Evolutionary conservation across 148 eudicot genomes (phyloP).

Genomic region (Rhododendron vialii): DNA sequence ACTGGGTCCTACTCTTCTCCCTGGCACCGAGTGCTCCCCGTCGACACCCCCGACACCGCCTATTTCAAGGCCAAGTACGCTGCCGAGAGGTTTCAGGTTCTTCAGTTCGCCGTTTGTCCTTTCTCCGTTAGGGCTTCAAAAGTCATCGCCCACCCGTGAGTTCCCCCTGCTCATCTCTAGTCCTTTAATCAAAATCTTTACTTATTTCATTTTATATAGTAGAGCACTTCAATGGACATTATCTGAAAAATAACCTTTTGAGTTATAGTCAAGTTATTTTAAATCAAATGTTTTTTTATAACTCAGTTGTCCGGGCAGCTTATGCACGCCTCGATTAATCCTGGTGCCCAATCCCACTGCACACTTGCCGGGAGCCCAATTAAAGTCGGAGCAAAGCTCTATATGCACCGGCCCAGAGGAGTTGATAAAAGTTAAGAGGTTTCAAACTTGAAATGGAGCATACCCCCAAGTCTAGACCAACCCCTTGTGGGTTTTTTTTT

Average conservation of each 20-base stretch:
- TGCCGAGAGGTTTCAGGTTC: conserved; percentile 66
- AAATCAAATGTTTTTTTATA: no score
- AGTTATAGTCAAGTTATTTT: no score
- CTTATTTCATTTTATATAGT: not conserved
- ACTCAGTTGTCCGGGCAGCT: no score
- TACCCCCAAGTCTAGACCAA: no score
- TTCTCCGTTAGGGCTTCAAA: conserved; percentile 55
- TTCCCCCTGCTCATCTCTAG: not conserved
- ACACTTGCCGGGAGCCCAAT: no score
- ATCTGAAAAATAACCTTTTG: no score
- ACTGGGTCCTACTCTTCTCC: conserved; percentile 74
- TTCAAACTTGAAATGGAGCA: no score
- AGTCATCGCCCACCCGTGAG: conserved; percentile 79
- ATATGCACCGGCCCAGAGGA: no score
- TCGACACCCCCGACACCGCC: conserved; percentile 68
- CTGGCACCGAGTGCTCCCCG: conserved; percentile 63
- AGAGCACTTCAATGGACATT: not conserved
- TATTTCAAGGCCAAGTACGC: conserved; percentile 67
- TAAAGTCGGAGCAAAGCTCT: no score
- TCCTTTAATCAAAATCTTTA: not conserved
- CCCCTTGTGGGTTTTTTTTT: not conserved
- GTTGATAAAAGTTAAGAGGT: no score
- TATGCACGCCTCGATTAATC: no score
- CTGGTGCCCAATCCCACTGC: no score
- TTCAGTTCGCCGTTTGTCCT: conserved; percentile 91